Evolutionary conservation across 2,329 filamentous ascomycete genomes (phyloP), one percentile per base, ranked within the genome.

Genomic region (Akanthomyces dipterigenus): DNA sequence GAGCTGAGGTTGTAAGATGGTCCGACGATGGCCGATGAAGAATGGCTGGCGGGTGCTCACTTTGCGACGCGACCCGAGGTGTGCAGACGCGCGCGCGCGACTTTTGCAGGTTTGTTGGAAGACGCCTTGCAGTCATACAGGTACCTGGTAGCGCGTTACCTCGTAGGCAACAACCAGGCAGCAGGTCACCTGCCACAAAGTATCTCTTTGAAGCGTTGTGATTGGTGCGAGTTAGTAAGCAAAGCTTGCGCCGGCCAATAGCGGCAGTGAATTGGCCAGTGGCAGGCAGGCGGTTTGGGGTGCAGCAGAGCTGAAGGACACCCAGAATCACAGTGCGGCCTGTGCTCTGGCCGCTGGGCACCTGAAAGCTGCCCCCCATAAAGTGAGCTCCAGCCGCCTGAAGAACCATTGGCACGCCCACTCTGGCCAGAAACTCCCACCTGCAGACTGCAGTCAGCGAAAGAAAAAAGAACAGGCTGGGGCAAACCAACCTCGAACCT

Each of bases 271-370:
- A 71, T 70, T 68, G 68, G 71, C 71, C 71, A 73, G 38, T 36
- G 34, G 71, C n/a, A 74, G 71, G 72, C 71, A 74, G 68, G 6
- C 11, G 31, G 31, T n/a, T n/a, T n/a, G n/a, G n/a, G n/a, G n/a
- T n/a, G n/a, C 31, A 34, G 31, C 31, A 34, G 28, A 34, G 31
- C 7, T 9, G 31, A 34, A 34, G 31, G 31, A 34, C 31, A 9
- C 31, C 31, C 11, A 34, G 7, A 11, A 34, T 34, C 31, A 6
- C 31, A 34, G 6, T 34, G 31, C 5, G 31, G 31, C 31, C 31
- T 34, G 31, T 34, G 31, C 31, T 34, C 31, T 34, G 67, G 63
- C 63, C 62, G 61, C 31, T 34, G 67, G 63, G 63, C 62, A 61
- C 51, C 49, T 54, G 63, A 63, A 57, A 22, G 28, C 9, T 28